A percentile compares a stretch with the other conserved stretches of the same genome.
These are phyloP conservation scores for Hirsutella minnesotensis DNA, from an alignment of 2,329 filamentous ascomycete species.

Conservation along the genomic window DNA sequence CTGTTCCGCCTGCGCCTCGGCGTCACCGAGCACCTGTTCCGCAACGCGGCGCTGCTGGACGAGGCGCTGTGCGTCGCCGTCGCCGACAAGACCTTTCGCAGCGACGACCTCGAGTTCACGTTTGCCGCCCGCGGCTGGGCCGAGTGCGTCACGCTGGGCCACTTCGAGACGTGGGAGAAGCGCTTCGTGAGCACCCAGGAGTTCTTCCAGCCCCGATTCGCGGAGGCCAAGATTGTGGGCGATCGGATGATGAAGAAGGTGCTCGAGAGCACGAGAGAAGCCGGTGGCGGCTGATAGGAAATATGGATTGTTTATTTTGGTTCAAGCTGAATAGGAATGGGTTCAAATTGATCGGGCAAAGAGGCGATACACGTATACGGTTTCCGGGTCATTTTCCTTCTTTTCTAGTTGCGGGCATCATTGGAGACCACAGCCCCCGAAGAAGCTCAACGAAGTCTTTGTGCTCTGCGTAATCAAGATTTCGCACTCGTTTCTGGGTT, in stretches of 20 bases:
- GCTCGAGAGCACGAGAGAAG: conserved; percentile 61
- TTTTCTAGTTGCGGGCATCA: too few species aligned
- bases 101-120: conserved; percentile 92
- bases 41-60: conserved; percentile 67
- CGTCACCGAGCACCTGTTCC: conserved; percentile 93
- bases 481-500: too few species aligned
- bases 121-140: conserved; percentile 96
- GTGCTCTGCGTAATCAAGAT: too few species aligned
- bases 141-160: conserved; percentile 79
- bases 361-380: too few species aligned
- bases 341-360: too few species aligned
- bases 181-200: conserved; percentile 81
- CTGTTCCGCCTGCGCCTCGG: conserved; percentile 93
- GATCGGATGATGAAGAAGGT: conserved; percentile 98
- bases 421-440: too few species aligned
- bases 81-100: conserved; percentile 83
- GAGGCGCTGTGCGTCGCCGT: conserved; percentile 79
- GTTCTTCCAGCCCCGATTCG: conserved; percentile 86
- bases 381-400: too few species aligned
- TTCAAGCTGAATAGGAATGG: too few species aligned
- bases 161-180: conserved; percentile 88
- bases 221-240: conserved; percentile 74
- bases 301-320: neutral
- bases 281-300: conserved; percentile 2
- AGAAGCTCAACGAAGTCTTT: too few species aligned